Base-by-base conservation (phyloP, 2,329 filamentous ascomycete species). In the Bimuria novae-zelandiae region DNA sequence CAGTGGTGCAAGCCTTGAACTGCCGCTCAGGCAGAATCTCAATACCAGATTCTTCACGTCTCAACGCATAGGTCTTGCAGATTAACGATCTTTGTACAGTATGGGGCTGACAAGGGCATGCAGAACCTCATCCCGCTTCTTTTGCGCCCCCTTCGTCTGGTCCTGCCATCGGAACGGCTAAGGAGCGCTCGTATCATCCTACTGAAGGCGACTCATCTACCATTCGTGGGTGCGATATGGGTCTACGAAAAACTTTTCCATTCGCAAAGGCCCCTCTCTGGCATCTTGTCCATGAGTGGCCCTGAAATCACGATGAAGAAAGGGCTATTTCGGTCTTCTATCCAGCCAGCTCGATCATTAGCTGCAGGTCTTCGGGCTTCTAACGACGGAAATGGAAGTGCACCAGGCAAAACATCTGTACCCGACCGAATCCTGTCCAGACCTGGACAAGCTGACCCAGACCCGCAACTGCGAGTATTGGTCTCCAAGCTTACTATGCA, bases 51-150 rank as follows among this genome's bases (percentile, higher is more conserved):
- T 33, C 16, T 32, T 37, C 36, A 21, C 21, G 35, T 11, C 17
- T 30, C 21, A 22, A 19, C 27, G 30, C 40, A 29, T 4, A 46
- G 6, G 19, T 33, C 45, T 19, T 30, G 16, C 22, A 8, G 27
- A 7, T 21, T 40, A 8, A 44, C 11, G 30, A 25, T 40, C 55
- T 32, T 23, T n/a, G n/a, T n/a, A n/a, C n/a, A 58, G 45, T 42
- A 56, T 55, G 62, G 68, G 65, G 65, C 70, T 75, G 61, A 74
- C 63, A 45, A 36, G 42, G 35, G 54, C 52, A 41, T 35, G 36
- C 60, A 84, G 82, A 94, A 93, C 70, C 81, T 94, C 33, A 77
- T 93, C 39, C 87, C 89, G 7, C 79, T 92, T 50, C 74, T 87
- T 56, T 86, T 92, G 67, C 84, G 89, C 14, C 90, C 90, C 0